A percentile compares a stretch with the other conserved stretches of the same genome.
phyloP scores from a whole-genome alignment of 768 basidiomycete species.

The Pisolithus tinctorius region DNA sequence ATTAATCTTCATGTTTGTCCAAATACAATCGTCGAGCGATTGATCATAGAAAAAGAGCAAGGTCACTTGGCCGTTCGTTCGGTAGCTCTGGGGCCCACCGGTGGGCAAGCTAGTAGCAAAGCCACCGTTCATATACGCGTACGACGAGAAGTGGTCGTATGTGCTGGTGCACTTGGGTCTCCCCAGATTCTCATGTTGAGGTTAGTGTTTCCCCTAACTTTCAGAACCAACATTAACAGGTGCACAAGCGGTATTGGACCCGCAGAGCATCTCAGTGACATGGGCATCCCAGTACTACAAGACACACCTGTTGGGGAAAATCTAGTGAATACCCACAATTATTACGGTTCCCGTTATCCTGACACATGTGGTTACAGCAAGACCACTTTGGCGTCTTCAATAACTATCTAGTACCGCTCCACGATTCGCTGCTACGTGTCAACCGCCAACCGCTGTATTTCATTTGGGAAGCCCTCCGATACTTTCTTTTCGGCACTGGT shows the following conservation, averaged over 20 bases:
- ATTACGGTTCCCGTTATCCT: neutral
- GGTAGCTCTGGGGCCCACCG: neutral
- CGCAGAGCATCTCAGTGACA: conserved; percentile 22
- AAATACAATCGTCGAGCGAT: conserved; percentile 1
- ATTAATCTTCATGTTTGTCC: conserved; percentile 9
- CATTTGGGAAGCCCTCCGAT: conserved; percentile 26
- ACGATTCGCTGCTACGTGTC: conserved; percentile 26
- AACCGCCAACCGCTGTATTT: conserved; percentile 20
- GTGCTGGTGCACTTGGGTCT: conserved; percentile 35
- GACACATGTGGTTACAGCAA: conserved; percentile 19
- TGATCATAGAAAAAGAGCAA: neutral
- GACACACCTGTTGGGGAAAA: conserved; percentile 28
- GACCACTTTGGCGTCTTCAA: conserved; percentile 33
- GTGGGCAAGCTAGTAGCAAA: neutral
- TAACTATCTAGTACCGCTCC: conserved; percentile 25
- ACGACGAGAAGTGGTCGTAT: conserved; percentile 22
- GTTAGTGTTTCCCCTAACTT: conserved; percentile 3
- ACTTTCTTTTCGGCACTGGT: conserved; percentile 29
- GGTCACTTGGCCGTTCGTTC: neutral
- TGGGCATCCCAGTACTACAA: conserved; percentile 22
- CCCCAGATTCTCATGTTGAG: conserved; percentile 38
- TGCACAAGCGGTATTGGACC: conserved; percentile 38
- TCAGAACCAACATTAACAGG: neutral
- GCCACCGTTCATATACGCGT: neutral
- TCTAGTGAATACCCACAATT: conserved; percentile 16